Evolutionary conservation across 345 rosid species (phyloP).

Genomic region (Geranium brycei): DNA sequence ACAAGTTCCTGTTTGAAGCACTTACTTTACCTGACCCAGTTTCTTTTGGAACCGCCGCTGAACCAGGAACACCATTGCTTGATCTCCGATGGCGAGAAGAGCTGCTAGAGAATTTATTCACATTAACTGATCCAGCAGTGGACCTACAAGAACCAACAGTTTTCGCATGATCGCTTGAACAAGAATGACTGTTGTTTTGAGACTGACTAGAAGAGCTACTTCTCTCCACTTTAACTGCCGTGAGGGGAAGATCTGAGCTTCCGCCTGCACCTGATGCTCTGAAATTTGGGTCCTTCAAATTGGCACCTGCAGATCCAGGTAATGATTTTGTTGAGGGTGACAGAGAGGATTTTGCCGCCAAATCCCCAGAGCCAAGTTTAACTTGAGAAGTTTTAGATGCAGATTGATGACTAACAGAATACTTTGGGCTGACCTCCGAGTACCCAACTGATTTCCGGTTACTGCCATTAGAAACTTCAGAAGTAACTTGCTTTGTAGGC

Average conservation of each 20-base stretch:
- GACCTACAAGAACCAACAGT: slow-evolving; percentile 43
- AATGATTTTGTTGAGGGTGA: slow-evolving; percentile 47
- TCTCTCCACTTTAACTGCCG: slow-evolving; percentile 49
- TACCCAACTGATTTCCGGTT: slow-evolving; percentile 44
- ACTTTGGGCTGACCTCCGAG: slow-evolving; percentile 44
- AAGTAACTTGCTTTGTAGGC: slow-evolving; percentile 51
- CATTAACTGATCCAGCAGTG: slow-evolving; percentile 31
- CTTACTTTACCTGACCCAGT: slow-evolving; percentile 28
- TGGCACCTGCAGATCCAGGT: slow-evolving; percentile 28
- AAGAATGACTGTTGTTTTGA: slow-evolving; percentile 63
- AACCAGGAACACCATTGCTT: slow-evolving; percentile 38
- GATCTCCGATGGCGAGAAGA: slow-evolving; percentile 46
- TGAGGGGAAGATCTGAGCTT: slow-evolving; percentile 27
- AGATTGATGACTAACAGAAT: slow-evolving; percentile 42
- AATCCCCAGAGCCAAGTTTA: slow-evolving; percentile 44
- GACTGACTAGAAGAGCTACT: slow-evolving; percentile 80
- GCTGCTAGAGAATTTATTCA: slow-evolving; percentile 29
- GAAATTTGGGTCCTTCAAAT: slow-evolving; percentile 42
- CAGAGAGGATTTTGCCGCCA: slow-evolving; percentile 29
- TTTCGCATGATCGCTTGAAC: slow-evolving; percentile 56
- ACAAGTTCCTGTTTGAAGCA: slow-evolving; percentile 29
- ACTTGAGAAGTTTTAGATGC: slow-evolving; percentile 44
- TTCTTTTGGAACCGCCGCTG: slow-evolving; percentile 4
- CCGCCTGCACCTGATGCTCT: slow-evolving; percentile 25
- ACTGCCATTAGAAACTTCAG: slow-evolving; percentile 47